phyloP scores from a whole-genome alignment of 176 grass and related monocot species.

The Cenchrus americanus region DNA sequence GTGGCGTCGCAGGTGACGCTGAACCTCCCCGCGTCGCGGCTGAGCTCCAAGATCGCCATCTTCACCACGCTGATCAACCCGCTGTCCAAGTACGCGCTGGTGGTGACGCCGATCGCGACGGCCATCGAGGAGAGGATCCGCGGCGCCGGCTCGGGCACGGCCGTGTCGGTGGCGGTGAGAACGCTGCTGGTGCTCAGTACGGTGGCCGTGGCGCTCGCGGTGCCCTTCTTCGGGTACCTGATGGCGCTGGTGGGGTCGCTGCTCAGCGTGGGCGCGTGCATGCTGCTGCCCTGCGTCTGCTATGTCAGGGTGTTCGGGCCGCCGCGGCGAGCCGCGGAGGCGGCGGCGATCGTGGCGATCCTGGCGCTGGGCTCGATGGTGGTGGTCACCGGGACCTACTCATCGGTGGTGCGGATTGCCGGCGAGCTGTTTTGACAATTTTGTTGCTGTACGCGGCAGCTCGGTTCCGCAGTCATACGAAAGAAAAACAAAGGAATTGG shows the following conservation, averaged over 20 bases:
- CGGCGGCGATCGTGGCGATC: slow-evolving; percentile 37
- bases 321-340: background rate
- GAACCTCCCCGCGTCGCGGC: slow-evolving; percentile 55
- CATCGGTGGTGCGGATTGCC: slow-evolving; percentile 48
- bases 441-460: background rate
- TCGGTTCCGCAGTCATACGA: too few relatives aligned
- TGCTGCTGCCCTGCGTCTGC: slow-evolving; percentile 63
- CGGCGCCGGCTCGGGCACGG: background rate
- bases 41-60: slow-evolving; percentile 58
- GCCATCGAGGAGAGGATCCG: slow-evolving; percentile 51
- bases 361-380: slow-evolving; percentile 43
- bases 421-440: background rate
- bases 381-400: slow-evolving; percentile 51
- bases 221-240: slow-evolving; percentile 72
- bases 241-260: slow-evolving; percentile 64
- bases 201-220: slow-evolving; percentile 45
- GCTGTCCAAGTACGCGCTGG: slow-evolving; percentile 64
- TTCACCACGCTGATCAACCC: slow-evolving; percentile 57
- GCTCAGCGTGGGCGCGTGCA: slow-evolving; percentile 46
- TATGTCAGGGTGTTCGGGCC: slow-evolving; percentile 52
- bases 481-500: too few relatives aligned
- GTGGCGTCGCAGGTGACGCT: slow-evolving; percentile 70
- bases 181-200: slow-evolving; percentile 61
- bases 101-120: slow-evolving; percentile 49
- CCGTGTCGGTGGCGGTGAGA: slow-evolving; percentile 23